These are phyloP conservation scores for Otatea glauca DNA, from an alignment of 176 grass and related monocot genomes.

Conservation along the genomic window DNA sequence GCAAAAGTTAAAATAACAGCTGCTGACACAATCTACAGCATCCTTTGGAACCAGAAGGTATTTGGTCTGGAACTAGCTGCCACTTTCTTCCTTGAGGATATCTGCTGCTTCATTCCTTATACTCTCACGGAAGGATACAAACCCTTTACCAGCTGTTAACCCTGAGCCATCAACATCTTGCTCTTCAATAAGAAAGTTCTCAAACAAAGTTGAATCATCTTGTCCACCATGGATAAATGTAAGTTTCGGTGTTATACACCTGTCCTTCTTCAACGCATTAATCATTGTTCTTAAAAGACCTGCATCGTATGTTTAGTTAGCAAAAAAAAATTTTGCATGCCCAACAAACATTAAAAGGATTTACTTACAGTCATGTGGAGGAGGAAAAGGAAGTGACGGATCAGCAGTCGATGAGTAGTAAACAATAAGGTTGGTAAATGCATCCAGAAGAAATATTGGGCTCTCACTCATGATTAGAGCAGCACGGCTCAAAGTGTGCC, in stretches of 20 bases:
- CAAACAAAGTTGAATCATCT: constrained; percentile 73
- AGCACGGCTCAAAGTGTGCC: constrained; percentile 80
- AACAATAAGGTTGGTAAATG: constrained; percentile 86
- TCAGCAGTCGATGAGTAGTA: constrained; percentile 80
- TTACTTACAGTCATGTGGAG: constrained; percentile 91
- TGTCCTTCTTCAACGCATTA: constrained; percentile 77
- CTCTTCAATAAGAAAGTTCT: constrained; percentile 91
- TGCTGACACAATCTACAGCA: neutral
- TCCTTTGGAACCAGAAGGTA: neutral
- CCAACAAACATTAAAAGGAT: neutral
- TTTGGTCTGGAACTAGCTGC: constrained; percentile 31
- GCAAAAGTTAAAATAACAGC: neutral
- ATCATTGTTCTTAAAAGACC: constrained; percentile 73
- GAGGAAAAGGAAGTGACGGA: constrained; percentile 83
- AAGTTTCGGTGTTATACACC: constrained; percentile 86
- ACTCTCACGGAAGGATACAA: constrained; percentile 81
- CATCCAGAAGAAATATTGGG: constrained; percentile 93
- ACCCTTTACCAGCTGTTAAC: constrained; percentile 60
- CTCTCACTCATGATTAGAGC: constrained; percentile 88
- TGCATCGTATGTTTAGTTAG: constrained; percentile 35
- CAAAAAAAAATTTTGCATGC: neutral
- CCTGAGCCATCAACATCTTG: constrained; percentile 76
- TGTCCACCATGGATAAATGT: constrained; percentile 71
- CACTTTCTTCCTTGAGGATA: constrained; percentile 74
- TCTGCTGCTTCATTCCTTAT: constrained; percentile 61